Evolutionary conservation across 83 land plant genomes (phyloP).

Genomic region (Larix sibirica): DNA sequence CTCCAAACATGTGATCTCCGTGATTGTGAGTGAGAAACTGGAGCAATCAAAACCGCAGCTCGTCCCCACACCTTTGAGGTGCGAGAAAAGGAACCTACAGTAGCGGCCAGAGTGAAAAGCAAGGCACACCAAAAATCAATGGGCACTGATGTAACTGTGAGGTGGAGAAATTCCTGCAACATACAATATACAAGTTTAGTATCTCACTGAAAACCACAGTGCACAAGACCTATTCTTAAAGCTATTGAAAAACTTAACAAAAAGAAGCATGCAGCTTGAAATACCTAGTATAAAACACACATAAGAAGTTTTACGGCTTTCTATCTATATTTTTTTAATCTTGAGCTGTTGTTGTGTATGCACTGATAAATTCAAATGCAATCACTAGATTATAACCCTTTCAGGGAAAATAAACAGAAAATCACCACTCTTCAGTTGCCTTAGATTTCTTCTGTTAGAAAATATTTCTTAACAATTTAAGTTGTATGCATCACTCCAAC

Average conservation of each 20-base stretch:
- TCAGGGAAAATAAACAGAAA: background rate
- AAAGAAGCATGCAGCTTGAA: background rate
- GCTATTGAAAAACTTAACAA: background rate
- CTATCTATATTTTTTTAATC: background rate
- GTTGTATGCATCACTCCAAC: background rate
- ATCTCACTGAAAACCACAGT: background rate
- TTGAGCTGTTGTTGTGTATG: no score
- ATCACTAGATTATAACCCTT: background rate
- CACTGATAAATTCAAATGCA: background rate
- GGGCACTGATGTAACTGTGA: background rate
- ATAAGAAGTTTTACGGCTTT: background rate
- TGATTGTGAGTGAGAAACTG: slow-evolving; percentile 7
- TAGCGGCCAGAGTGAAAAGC: slow-evolving; percentile 62
- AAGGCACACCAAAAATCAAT: background rate
- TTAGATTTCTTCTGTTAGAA: background rate
- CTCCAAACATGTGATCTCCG: slow-evolving; percentile 29
- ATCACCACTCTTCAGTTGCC: background rate
- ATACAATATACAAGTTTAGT: background rate
- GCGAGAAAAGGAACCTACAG: slow-evolving; percentile 17
- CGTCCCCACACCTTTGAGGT: slow-evolving; percentile 41
- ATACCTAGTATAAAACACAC: background rate
- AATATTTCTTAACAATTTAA: background rate
- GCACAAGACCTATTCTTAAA: background rate
- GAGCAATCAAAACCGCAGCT: slow-evolving; percentile 14
- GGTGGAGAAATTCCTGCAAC: background rate